Percentiles rank a stretch among this genome's conserved stretches.
Evolutionary conservation across 2,329 filamentous ascomycete genomes (phyloP).

Genomic region (Aspergillus udagawae): DNA sequence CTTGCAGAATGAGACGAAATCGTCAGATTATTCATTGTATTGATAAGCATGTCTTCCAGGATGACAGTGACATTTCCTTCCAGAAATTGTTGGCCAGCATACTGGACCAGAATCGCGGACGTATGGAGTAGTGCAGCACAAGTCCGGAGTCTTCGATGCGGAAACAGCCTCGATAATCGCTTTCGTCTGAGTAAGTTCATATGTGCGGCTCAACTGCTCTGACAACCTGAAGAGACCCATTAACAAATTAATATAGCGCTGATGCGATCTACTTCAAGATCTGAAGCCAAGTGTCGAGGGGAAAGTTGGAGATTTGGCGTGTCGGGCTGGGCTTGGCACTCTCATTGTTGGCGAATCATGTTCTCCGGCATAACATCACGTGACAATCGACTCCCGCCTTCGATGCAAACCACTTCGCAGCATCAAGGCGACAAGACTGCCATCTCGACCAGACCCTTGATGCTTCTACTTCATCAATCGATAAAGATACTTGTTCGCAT

Average conservation of each 20-base stretch:
- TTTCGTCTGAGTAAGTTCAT: neutral
- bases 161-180: neutral
- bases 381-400: slow-evolving; percentile 36
- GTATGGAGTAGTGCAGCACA: neutral
- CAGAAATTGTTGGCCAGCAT: too few relatives aligned
- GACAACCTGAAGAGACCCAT: neutral
- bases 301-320: neutral
- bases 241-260: neutral
- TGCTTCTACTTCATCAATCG: slow-evolving; percentile 16
- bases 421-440: slow-evolving; percentile 21
- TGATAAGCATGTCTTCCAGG: neutral
- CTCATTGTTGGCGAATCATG: slow-evolving; percentile 22
- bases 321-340: slow-evolving; percentile 19
- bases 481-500: slow-evolving; percentile 7
- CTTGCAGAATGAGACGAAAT: neutral
- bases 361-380: slow-evolving; percentile 23
- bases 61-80: neutral
- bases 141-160: neutral
- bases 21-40: neutral
- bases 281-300: neutral
- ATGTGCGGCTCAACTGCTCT: neutral
- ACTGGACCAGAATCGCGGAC: neutral
- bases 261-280: neutral
- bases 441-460: slow-evolving; percentile 23
- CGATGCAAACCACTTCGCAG: slow-evolving; percentile 37